Evolutionary conservation across 345 rosid species (phyloP), one percentile per base, ranked within the genome.

Genomic region (Sonneratia caseolaris): DNA sequence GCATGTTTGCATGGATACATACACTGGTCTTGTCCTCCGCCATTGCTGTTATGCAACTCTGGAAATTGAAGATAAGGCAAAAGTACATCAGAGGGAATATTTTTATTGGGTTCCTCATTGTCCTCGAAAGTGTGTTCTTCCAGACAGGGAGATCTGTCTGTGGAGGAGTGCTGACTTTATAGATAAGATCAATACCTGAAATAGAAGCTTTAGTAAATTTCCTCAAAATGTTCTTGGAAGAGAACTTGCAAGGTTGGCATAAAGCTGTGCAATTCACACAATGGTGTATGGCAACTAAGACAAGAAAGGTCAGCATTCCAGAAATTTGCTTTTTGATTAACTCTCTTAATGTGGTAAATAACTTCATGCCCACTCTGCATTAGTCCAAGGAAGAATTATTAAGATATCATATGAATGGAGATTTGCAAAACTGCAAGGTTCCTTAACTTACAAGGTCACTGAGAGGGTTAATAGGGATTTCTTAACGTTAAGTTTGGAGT

Each of bases 181-280:
- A 40, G 51, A 16, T 21, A 22, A 45, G 21, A 18, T 1, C 4
- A 42, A 43, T 13, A 24, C 37, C 15, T 21, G 7, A 18, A 9
- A 10, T 5, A 57, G 75, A 64, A 80, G 68, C 37, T 51, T 43
- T 48, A 14, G 22, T n/a, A 59, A 9, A 66, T 45, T 11, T 38
- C 57, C 61, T 18, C 57, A 22, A 49, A 37, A 64, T 32, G 68
- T 67, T 64, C 66, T 37, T 51, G 72, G 56, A 72, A 66, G 76
- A 35, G 45, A 68, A 45, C 76, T 74, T 74, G 76, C 76, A 68
- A 68, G 72, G 53, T 68, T 69, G 72, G 37, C 37, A 73, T 3
- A 56, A 21, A 74, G 72, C 59, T 42, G 76, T 74, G 76, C 71
- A 68, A 37, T 74, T 24, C 68, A 74, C 72, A 70, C 73, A 61